A percentile compares a stretch with the other conserved stretches of the same genome.
Conservation (phyloP, 768 basidiomycete species). For the Chalciporus chontae region DNA sequence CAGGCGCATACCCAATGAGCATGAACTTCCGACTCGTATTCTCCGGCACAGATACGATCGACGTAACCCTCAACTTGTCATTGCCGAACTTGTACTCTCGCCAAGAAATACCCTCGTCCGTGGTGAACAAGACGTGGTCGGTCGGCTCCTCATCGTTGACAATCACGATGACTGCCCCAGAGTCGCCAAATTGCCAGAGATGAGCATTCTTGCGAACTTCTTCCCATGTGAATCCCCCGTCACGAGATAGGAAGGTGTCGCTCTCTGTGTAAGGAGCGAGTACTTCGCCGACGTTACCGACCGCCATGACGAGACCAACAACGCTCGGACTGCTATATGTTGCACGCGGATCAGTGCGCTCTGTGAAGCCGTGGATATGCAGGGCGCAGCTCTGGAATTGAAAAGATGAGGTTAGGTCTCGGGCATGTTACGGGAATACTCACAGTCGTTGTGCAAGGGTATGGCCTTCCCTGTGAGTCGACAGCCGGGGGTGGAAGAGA, state of each 20-base stretch:
- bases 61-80: conserved; percentile 67
- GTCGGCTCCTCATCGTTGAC: conserved; percentile 94
- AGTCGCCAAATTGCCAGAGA: conserved; percentile 97
- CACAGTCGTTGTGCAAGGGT: conserved; percentile 70
- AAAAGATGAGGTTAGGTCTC: background rate
- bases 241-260: conserved; percentile 95
- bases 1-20: conserved; percentile 64
- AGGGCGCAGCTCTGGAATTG: conserved; percentile 69
- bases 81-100: conserved; percentile 77
- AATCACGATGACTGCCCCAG: conserved; percentile 89
- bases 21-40: conserved; percentile 93
- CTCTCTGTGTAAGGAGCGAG: conserved; percentile 80
- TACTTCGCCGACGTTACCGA: conserved; percentile 89
- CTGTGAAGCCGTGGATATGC: conserved; percentile 95
- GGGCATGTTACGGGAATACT: conserved; percentile 6
- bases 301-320: conserved; percentile 91
- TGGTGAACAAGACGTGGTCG: conserved; percentile 84
- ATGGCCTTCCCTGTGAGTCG: conserved; percentile 74
- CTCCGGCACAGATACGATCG: conserved; percentile 82
- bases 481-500: conserved; percentile 64
- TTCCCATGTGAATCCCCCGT: conserved; percentile 97
- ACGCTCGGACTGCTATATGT: conserved; percentile 93
- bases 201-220: conserved; percentile 98
- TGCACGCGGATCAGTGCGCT: conserved; percentile 82
- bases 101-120: conserved; percentile 87